Base-by-base conservation (phyloP, 2,329 filamentous ascomycete genomes). In the Ophiosphaerella narmari region DNA sequence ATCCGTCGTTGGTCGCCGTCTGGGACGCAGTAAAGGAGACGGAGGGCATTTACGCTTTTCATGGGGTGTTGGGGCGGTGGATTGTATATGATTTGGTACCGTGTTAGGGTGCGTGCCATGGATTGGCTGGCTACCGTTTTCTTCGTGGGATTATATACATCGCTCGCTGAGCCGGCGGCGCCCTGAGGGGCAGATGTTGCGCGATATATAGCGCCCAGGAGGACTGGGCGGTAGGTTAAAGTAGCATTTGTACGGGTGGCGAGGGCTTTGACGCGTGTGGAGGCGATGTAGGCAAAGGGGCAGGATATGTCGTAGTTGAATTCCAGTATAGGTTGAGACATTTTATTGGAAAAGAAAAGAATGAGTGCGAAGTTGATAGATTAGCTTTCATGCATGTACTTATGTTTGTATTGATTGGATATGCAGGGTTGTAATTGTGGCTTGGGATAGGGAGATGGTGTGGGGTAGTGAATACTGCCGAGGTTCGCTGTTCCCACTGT, bases 261-360 rank as follows among this genome's bases (percentile, higher is more conserved):
- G 31, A 73, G 66, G 1, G 60, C 52, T 47, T 62, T 48, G 4
- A 73, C 52, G 23, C 68, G 66, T 2, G 67, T 71, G 7, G 66
- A 71, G 9, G 69, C 70, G 43, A 73, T 73, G 55, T 73, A 73
- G n/a, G 70, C 70, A 43, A 71, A 72, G 5, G 70, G 69, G 39
- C 70, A 73, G 7, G 69, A 72, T 24, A 73, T 72, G 48, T 70
- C 66, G 53, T 68, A 68, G 53, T 64, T 60, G 51, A 68, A 70
- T 24, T 65, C 57, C 7, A 69, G 53, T 16, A 43, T 48, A 11
- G 57, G 57, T 7, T 50, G 39, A 12, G 51, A 14, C 60, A 63
- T 65, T 32, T 9, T 50, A 36, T 2, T 14, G 34, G 26, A 32
- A 36, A 29, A 11, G 11, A 8, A 8, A 11, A 11, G 11, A 29